Evolutionary conservation across 805 yeast genomes (phyloP), one percentile per base, ranked within the genome.

Genomic region (Candida maris): DNA sequence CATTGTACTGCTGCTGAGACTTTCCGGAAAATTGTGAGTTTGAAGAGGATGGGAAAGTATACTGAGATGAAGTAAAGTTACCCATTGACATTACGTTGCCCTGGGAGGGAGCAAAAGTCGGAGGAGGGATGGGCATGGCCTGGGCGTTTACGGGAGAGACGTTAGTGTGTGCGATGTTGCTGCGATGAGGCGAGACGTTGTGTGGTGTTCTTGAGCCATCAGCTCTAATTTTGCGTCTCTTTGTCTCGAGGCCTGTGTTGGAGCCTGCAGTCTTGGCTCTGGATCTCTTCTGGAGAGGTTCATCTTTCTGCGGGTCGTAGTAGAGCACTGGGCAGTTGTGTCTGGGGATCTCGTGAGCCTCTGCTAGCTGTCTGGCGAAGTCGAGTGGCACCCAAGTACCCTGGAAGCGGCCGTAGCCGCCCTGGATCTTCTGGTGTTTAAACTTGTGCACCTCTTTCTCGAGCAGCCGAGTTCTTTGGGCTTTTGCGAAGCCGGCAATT

Each of bases 331-430:
- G 71, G 18, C 71, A 68, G 35, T 79, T 65, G 7, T 69, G 65
- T 18, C 73, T 77, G 27, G 68, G 60, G 14, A 77, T 74, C 1
- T 70, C 72, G 46, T 75, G 71, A 32, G 65, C 67, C 30, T 68
- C 64, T 4, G 79, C 79, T 48, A 81, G 64, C 31, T 74, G 68
- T 29, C 68, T 68, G 3, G 91, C 91, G 44, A 77, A 74, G 3
- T 68, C 70, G 27, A 84, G 55, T 0, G 94, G 93, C 26, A 85
- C 77, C 93, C 93, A 85, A 2, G 94, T 83, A 4, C 94, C 94
- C 61, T 85, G 93, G 53, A 82, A 84, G 34, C 87, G 64, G 9
- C 93, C 93, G 56, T 82, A 82, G 6, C 94, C 94, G 48, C 93
- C 94, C 57, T 83, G 93, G 41, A 85, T 76, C 56, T 83, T 85